A percentile compares a stretch with the other conserved stretches of the same genome.
Evolutionary conservation across 805 yeast genomes (phyloP).

Genomic region (Wickerhamiella nectarea): DNA sequence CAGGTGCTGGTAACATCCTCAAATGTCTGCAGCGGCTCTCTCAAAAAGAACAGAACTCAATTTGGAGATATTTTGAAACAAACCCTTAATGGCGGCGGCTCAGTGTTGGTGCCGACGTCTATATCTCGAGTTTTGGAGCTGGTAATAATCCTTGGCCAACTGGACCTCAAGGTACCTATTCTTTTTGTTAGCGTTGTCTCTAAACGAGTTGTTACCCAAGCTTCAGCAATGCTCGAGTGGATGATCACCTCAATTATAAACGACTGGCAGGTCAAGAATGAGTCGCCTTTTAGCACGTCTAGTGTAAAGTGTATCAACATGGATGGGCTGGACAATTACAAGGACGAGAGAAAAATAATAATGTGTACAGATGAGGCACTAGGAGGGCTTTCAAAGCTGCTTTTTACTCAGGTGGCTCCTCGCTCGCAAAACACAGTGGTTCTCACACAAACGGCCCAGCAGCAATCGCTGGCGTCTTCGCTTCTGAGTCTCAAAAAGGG

Average conservation of each 20-base stretch:
- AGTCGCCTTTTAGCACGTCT: conserved; percentile 66
- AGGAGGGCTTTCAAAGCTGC: conserved; percentile 41
- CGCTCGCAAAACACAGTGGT: conserved; percentile 58
- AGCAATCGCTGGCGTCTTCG: conserved; percentile 35
- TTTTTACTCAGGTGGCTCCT: conserved; percentile 37
- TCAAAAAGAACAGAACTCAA: conserved; percentile 49
- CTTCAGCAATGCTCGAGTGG: conserved; percentile 90
- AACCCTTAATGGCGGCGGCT: conserved; percentile 59
- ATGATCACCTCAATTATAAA: conserved; percentile 77
- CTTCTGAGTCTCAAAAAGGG: conserved; percentile 30
- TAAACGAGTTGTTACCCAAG: conserved; percentile 62
- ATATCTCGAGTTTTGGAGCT: conserved; percentile 75
- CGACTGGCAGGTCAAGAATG: conserved; percentile 64
- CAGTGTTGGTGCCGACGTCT: conserved; percentile 69
- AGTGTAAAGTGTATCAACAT: conserved; percentile 44
- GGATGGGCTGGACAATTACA: conserved; percentile 31
- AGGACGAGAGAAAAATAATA: conserved; percentile 49
- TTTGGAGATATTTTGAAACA: conserved; percentile 51
- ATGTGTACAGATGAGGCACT: conserved; percentile 60
- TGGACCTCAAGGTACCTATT: conserved; percentile 54
- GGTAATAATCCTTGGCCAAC: conserved; percentile 52
- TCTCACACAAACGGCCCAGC: conserved; percentile 51
- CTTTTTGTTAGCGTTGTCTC: conserved; percentile 67
- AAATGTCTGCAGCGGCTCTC: conserved; percentile 39
- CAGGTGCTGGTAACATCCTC: conserved; percentile 69